Conservation (phyloP, 2,329 filamentous ascomycete species). For the Clarireedia paspali region DNA sequence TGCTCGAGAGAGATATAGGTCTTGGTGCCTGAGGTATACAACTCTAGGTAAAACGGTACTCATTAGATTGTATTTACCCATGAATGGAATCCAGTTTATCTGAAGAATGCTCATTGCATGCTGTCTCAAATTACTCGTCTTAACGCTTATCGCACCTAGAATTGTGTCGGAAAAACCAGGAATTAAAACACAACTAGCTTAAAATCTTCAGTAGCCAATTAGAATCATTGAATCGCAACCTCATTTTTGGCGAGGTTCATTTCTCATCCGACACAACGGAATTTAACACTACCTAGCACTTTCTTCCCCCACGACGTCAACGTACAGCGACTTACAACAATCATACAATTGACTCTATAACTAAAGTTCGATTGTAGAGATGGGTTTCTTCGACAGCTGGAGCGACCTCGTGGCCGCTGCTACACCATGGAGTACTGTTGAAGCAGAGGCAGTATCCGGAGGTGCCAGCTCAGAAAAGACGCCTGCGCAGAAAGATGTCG, state of each 20-base stretch:
- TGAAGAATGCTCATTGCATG: neutral
- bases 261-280: conserved; percentile 10
- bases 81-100: neutral
- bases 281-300: conserved; percentile 4
- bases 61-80: neutral
- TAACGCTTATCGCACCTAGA: neutral
- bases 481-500: conserved; percentile 40
- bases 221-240: conserved; percentile 20
- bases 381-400: conserved; percentile 61
- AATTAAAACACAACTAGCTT: conserved; percentile 4
- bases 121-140: neutral
- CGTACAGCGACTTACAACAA: conserved; percentile 1
- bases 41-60: neutral
- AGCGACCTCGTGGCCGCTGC: conserved; percentile 58
- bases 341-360: conserved; percentile 9
- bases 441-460: conserved; percentile 46
- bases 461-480: conserved; percentile 31
- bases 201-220: conserved; percentile 17
- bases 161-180: conserved; percentile 10
- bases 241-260: conserved; percentile 9
- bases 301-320: conserved; percentile 3
- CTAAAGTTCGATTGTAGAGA: conserved; percentile 29
- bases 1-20: neutral
- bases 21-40: neutral
- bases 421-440: conserved; percentile 55